A percentile compares a stretch with the other conserved stretches of the same genome.
These are phyloP conservation scores for Paxillus ammoniavirescens DNA, from an alignment of 768 basidiomycete genomes.

Conservation along the genomic window DNA sequence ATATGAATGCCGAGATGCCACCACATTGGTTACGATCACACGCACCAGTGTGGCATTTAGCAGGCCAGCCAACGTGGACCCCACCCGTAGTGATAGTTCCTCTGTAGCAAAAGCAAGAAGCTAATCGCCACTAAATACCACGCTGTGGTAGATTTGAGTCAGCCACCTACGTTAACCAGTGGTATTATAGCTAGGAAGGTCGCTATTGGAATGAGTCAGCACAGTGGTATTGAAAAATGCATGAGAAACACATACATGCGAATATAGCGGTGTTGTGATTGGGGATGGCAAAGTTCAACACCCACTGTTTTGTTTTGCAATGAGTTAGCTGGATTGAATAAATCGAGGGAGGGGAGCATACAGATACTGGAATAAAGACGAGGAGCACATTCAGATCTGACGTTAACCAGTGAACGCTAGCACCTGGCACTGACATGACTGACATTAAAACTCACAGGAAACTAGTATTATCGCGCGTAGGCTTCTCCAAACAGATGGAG, in stretches of 20 bases:
- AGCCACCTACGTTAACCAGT: conserved; percentile 60
- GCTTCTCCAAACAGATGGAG: conserved; percentile 48
- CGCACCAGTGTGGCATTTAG: conserved; percentile 81
- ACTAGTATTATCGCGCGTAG: conserved; percentile 51
- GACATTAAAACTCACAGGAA: conserved; percentile 47
- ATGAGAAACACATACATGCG: conserved; percentile 52
- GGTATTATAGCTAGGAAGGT: conserved; percentile 84
- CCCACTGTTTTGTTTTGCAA: conserved; percentile 52
- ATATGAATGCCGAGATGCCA: not conserved
- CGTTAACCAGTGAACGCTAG: not conserved
- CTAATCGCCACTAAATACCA: conserved; percentile 32
- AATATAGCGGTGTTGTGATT: conserved; percentile 62
- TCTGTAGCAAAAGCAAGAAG: conserved; percentile 84
- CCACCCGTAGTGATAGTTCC: conserved; percentile 77
- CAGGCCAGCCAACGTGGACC: conserved; percentile 80
- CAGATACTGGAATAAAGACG: conserved; percentile 70
- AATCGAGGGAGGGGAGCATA: conserved; percentile 23
- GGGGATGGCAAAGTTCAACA: conserved; percentile 57
- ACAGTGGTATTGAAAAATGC: not conserved
- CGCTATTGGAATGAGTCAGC: conserved; percentile 37
- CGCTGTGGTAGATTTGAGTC: not conserved
- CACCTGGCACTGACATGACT: not conserved
- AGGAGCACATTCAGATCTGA: conserved; percentile 70
- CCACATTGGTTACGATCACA: not conserved
- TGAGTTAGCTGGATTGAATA: not conserved